Evolutionary conservation across 208 protist species (phyloP).

Genomic region (Crithidia acanthocephali): DNA sequence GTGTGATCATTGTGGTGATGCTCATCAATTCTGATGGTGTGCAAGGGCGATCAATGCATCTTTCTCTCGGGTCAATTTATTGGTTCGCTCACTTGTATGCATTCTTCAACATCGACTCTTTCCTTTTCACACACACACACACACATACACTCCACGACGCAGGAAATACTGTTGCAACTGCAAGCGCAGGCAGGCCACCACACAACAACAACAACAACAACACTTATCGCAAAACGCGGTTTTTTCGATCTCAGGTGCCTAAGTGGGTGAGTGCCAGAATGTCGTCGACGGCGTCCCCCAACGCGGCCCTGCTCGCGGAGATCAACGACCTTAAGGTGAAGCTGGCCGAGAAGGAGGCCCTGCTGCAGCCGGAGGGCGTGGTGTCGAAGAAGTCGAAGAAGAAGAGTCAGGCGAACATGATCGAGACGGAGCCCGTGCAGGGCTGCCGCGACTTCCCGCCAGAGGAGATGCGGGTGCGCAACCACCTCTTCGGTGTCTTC

Average conservation of each 20-base stretch:
- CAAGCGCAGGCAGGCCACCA: no score
- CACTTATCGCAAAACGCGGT: conserved; percentile 33
- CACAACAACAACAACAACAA: no score
- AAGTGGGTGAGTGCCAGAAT: conserved; percentile 20
- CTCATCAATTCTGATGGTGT: no score
- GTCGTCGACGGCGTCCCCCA: conserved; percentile 25
- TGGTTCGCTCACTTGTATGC: no score
- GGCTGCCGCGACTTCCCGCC: conserved; percentile 96
- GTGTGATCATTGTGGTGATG: no score
- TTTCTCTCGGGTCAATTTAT: no score
- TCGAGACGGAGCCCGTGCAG: conserved; percentile 92
- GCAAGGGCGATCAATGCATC: no score
- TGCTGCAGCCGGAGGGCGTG: conserved; percentile 40
- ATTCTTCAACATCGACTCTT: no score
- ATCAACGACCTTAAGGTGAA: conserved; percentile 62
- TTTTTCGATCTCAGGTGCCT: conserved; percentile 18
- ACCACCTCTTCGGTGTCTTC: conserved; percentile 93
- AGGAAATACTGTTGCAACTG: no score
- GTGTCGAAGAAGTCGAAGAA: conserved; percentile 87
- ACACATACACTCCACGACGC: no score
- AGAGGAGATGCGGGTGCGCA: conserved; percentile 93
- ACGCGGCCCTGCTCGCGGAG: conserved; percentile 62
- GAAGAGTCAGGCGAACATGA: conserved; percentile 88
- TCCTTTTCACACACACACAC: no score
- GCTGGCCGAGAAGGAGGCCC: conserved; percentile 54